Base-by-base conservation (phyloP, 306 rosid species). In the Dalbergia cochinchinensis region DNA sequence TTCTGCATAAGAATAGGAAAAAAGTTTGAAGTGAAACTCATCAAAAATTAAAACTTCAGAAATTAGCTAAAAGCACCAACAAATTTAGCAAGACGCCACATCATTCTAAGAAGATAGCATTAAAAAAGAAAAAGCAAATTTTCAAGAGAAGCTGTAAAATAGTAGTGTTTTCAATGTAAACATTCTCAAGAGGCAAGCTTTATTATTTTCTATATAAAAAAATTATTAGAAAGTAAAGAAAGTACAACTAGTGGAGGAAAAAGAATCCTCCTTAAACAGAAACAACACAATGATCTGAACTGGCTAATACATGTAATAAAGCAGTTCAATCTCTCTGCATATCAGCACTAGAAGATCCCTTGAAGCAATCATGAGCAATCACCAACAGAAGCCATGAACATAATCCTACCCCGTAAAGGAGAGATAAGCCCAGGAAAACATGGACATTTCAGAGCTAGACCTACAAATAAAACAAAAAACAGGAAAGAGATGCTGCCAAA, bases 1-100 rank as follows among this genome's bases (percentile, higher is more conserved):
- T 91, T 94, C 98, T 94, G 94, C 87, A 92, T 9, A 75, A 69
- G 66, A 69, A 39, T 69, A 16, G 77, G 66, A 86, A 69, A 35
- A 67, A n/a, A 61, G 71, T 80, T 76, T 67, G 67, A 59, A 79
- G 51, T 47, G 42, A 87, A 64, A 78, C 11, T 59, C 31, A 62
- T 65, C 13, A 65, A 63, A 65, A 54, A 39, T 14, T 34, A 72
- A 12, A 9, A 19, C 33, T 26, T 78, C 18, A 7, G 34, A 45
- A 79, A 69, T 12, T 62, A 50, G 48, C 64, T 45, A 60, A 34
- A 60, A 50, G 26, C 61, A 51, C 18, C 42, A 45, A 68, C 65
- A 34, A 75, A 75, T 15, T 8, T 54, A 60, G 61, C 64, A 41
- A 69, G 51, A 41, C 69, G 60, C 51, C 18, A 37, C 34, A 48